Conservation (phyloP, 2,329 filamentous ascomycete genomes). For the Botryotinia calthae region DNA sequence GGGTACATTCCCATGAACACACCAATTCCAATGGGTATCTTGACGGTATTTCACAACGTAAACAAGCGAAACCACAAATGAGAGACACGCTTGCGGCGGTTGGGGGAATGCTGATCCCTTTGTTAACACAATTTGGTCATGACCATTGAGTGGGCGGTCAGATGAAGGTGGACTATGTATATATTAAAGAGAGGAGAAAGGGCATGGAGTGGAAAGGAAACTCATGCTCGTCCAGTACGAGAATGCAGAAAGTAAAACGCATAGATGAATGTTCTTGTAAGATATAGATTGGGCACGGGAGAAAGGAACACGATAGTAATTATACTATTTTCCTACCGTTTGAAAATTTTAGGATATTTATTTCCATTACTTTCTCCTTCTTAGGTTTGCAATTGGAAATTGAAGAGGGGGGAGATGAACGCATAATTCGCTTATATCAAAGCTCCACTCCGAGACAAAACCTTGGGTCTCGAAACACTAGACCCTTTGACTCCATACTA, state of each 20-base stretch:
- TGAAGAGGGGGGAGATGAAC: background rate
- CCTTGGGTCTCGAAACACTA: background rate
- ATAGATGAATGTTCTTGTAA: background rate
- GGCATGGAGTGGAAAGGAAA: background rate
- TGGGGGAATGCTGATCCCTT: conserved; percentile 72
- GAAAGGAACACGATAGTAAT: background rate
- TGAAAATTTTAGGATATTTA: background rate
- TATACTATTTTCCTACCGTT: background rate
- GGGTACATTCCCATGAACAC: conserved; percentile 43
- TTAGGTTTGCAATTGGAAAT: background rate
- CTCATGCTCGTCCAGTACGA: background rate
- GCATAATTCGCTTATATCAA: background rate
- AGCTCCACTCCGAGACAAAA: background rate
- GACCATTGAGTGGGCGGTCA: conserved; percentile 51
- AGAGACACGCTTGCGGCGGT: conserved; percentile 69
- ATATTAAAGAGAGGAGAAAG: background rate
- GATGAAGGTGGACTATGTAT: background rate
- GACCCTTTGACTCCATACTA: background rate
- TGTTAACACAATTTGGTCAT: conserved; percentile 76
- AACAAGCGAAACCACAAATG: conserved; percentile 57
- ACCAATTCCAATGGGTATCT: conserved; percentile 52
- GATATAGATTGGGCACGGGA: background rate
- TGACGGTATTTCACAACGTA: conserved; percentile 50
- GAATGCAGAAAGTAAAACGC: background rate
- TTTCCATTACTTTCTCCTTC: background rate